Evolutionary conservation across 192 early-diverging fungal genomes (phyloP), one percentile per base, ranked within the genome.

Genomic region (Geosiphon pyriformis): DNA sequence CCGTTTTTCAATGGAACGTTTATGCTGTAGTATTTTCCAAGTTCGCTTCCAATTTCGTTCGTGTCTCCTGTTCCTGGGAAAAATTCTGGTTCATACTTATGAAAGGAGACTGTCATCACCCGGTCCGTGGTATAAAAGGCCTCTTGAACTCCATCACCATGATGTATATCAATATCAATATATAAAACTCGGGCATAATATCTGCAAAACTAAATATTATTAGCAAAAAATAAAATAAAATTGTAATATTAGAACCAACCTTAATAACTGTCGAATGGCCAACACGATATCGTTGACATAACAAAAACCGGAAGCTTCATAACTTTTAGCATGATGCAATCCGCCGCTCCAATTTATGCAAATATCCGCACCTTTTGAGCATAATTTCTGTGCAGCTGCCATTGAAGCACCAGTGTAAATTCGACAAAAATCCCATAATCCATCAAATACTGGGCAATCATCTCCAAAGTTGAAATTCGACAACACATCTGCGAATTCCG

Each of bases 291-390:
- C 97, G 71, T 99, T 99, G 12, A 98, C 91, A 72, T 95, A 99
- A 72, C 97, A 99, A 72, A 98, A 99, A 3, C 97, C 97, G 48
- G 90, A 86, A 1, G 97, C 97, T 60, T 92, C 91, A 58, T 70
- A 74, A 33, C 90, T 86, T 61, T 91, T 89, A 22, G 90, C 91
- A 67, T 98, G 96, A 78, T 99, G 94, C 27, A 98, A 80, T 12
- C 97, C 97, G 67, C 97, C 97, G 23, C 91, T 93, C 97, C 97
- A 99, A 75, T 99, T 95, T 35, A 99, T 89, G 18, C 92, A 90
- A 62, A 98, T 96, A 59, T 99, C 95, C 3, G 89, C 76, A 7
- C 86, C 86, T 26, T 87, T 88, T 10, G 81, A 73, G 1, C 91
- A 87, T 42, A 99, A 70, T 63, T 94, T 94, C 26, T 81, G 71